phyloP scores from a whole-genome alignment of 441 rosid genomes.

The Syzygium malaccense region DNA sequence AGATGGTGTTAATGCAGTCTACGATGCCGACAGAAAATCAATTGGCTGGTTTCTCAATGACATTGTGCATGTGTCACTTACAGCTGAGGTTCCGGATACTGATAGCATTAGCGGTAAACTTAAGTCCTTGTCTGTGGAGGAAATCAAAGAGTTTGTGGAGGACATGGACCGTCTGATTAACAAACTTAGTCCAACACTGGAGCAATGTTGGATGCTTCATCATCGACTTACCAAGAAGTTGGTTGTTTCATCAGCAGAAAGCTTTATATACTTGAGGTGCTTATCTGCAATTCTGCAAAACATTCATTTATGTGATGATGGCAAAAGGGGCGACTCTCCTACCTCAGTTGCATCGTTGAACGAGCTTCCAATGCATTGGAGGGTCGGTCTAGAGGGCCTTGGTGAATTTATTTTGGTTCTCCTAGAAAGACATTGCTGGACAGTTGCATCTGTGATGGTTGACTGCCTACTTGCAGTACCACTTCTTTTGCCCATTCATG shows the following conservation, averaged over 20 bases:
- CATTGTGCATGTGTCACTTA: constrained; percentile 10
- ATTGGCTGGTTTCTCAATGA: constrained; percentile 47
- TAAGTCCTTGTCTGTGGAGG: constrained; percentile 32
- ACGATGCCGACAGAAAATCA: constrained; percentile 20
- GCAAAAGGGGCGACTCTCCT: constrained; percentile 22
- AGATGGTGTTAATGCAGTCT: constrained; percentile 13
- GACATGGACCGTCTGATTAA: constrained; percentile 41
- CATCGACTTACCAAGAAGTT: constrained; percentile 54
- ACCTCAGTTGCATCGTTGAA: constrained; percentile 25
- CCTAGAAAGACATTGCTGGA: constrained; percentile 64
- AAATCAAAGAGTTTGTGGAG: constrained; percentile 43
- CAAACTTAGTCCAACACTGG: constrained; percentile 49
- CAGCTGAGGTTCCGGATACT: constrained; percentile 24
- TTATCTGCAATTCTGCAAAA: constrained; percentile 34
- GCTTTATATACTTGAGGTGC: constrained; percentile 52
- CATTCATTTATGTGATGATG: constrained; percentile 25
- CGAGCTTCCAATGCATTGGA: constrained; percentile 34
- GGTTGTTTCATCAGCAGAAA: constrained; percentile 44
- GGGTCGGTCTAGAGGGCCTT: constrained; percentile 46
- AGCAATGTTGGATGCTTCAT: constrained; percentile 64
- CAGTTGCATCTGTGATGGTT: constrained; percentile 56
- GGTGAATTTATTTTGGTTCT: constrained; percentile 38
- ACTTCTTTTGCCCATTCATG: constrained; percentile 34
- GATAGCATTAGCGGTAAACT: constrained; percentile 14
- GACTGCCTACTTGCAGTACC: constrained; percentile 67